Evolutionary conservation across 148 eudicot genomes (phyloP).

Genomic region (Rhododendron griersonianum): DNA sequence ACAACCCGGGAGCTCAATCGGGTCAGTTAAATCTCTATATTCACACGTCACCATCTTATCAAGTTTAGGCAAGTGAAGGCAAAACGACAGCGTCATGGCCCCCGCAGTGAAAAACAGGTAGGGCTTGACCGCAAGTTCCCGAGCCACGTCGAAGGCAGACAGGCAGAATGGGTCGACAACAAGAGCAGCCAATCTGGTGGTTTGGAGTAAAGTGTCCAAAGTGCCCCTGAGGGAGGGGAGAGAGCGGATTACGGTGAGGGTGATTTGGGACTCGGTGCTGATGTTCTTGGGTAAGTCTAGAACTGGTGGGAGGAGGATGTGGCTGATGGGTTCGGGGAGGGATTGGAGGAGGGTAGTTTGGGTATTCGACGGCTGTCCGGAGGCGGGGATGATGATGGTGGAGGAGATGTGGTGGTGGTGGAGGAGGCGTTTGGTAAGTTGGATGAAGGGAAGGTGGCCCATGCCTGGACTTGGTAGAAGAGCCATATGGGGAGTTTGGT

Average conservation of each 20-base stretch:
- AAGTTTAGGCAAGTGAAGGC: conserved; percentile 4
- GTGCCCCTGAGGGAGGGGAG: background rate
- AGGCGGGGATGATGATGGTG: conserved; percentile 33
- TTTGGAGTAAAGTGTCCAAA: background rate
- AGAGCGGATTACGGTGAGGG: background rate
- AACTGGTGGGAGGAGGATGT: conserved; percentile 2
- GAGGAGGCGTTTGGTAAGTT: conserved; percentile 33
- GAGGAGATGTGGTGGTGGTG: conserved; percentile 18
- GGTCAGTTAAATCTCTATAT: conserved; percentile 7
- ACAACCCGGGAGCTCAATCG: conserved; percentile 13
- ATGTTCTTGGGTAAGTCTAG: background rate
- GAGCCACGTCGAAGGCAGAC: conserved; percentile 9
- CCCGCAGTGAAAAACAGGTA: conserved; percentile 4
- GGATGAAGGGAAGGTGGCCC: conserved; percentile 50
- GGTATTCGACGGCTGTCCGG: conserved; percentile 26
- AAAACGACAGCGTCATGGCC: conserved; percentile 16
- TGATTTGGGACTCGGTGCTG: background rate
- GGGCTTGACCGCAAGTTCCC: background rate
- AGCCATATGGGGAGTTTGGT: conserved; percentile 29
- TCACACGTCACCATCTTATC: conserved; percentile 8
- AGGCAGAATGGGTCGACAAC: conserved; percentile 12
- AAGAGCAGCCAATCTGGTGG: background rate
- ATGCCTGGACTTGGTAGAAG: conserved; percentile 53
- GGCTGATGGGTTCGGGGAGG: conserved; percentile 24
- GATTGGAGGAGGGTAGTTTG: conserved; percentile 22